A percentile compares a stretch with the other conserved stretches of the same genome.
Conservation (phyloP, 495 filamentous ascomycete species). For the Aspergillus funiculosus region DNA sequence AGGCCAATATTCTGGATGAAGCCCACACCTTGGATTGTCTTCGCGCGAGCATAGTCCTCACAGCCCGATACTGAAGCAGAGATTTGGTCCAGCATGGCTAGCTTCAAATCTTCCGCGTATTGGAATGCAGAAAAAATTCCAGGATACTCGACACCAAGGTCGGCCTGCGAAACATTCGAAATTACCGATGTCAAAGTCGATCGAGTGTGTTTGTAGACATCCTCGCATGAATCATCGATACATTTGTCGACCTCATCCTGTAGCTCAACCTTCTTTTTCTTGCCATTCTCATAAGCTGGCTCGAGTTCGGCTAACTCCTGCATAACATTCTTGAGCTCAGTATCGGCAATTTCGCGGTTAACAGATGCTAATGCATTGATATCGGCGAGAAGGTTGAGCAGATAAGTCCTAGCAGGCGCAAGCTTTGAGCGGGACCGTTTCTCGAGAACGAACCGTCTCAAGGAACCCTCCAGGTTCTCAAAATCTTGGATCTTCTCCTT, state of each 20-base stretch:
- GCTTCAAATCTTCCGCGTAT: constrained; percentile 88
- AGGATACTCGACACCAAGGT: constrained; percentile 78
- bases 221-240: constrained; percentile 77
- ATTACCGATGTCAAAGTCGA: constrained; percentile 66
- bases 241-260: constrained; percentile 72
- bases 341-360: constrained; percentile 79
- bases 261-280: constrained; percentile 74
- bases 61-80: constrained; percentile 68
- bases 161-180: constrained; percentile 62
- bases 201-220: constrained; percentile 78
- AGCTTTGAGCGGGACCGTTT: constrained; percentile 93
- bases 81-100: constrained; percentile 85
- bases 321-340: constrained; percentile 78
- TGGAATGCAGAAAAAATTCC: constrained; percentile 80
- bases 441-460: constrained; percentile 91
- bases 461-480: constrained; percentile 75
- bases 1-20: constrained; percentile 83
- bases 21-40: constrained; percentile 76
- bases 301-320: constrained; percentile 76
- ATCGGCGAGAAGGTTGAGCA: constrained; percentile 88
- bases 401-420: constrained; percentile 90
- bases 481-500: constrained; percentile 85
- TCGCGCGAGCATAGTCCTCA: constrained; percentile 75
- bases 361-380: constrained; percentile 75
- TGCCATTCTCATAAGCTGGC: constrained; percentile 76